phyloP scores from a whole-genome alignment of 2,329 filamentous ascomycete genomes.

The Claviceps citrina region DNA sequence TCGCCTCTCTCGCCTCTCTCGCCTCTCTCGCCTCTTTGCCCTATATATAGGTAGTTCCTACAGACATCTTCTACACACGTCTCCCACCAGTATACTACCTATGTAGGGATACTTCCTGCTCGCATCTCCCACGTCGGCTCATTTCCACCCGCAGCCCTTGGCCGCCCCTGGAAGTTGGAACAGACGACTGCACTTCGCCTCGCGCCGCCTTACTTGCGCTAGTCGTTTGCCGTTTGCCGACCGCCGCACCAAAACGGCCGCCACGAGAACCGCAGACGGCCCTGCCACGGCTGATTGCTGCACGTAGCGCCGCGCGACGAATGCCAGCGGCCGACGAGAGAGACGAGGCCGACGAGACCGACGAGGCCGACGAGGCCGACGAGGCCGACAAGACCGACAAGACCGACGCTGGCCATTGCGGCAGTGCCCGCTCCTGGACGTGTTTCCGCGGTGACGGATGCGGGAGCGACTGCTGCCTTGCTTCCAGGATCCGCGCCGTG shows the following conservation, averaged over 20 bases:
- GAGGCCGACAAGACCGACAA: not conserved
- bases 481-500: constrained; percentile 3
- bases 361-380: too few relatives aligned
- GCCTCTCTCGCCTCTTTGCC: too few relatives aligned
- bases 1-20: not conserved
- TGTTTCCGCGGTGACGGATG: constrained; percentile 12
- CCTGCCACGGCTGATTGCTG: not conserved
- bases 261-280: not conserved
- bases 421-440: not conserved
- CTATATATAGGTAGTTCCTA: too few relatives aligned
- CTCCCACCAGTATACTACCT: too few relatives aligned
- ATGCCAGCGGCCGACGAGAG: too few relatives aligned
- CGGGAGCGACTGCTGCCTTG: constrained; percentile 4
- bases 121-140: too few relatives aligned
- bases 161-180: not conserved
- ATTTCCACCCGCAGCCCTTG: not conserved
- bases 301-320: not conserved
- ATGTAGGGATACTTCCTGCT: too few relatives aligned
- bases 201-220: not conserved
- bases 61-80: too few relatives aligned
- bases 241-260: not conserved
- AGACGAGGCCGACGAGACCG: too few relatives aligned
- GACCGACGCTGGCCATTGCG: not conserved
- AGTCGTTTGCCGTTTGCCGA: not conserved
- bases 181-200: not conserved